Evolutionary conservation across 2,329 filamentous ascomycete species (phyloP), one percentile per base, ranked within the genome.

Genomic region (Pseudogymnoascus verrucosus): DNA sequence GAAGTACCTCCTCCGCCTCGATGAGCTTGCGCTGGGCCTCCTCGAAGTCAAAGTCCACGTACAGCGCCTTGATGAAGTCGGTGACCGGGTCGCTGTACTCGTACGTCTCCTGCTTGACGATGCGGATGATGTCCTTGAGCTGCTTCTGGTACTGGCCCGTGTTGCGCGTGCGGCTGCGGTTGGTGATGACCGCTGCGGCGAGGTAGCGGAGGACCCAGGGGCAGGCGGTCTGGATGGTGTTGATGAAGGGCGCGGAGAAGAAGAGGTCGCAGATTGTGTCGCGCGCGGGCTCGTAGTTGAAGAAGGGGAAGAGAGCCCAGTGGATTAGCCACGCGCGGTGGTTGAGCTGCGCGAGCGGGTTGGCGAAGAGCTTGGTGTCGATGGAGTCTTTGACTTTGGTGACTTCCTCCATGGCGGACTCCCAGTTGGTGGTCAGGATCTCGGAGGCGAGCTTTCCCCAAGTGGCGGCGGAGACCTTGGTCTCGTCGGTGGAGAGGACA

Each of bases 391-490:
- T 90, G 67, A 96, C 89, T 78, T 95, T 96, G 73, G 89, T 86
- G 60, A 96, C 82, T 79, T 96, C 92, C 78, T 96, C 91, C 78
- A 96, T 88, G 59, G 91, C 93, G 47, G 86, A 87, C 73, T 98
- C 95, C 95, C 95, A 99, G 82, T 93, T 96, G 69, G 90, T 90
- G 69, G 88, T 91, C 68, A 99, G 84, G 74, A 99, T 98, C 78
- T 99, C 95, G 69, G 89, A 96, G 61, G 93, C 95, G 66, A 99
- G 85, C 81, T 97, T 97, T 77, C 95, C 95, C 95, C 95, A 99
- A 66, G 93, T 98, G 65, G 95, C 95, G 63, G 90, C 90, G 64
- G 91, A 86, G 69, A 97, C 93, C 81, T 96, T 96, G 83, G 98
- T 95, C 80, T 96, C 96, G 78, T 99, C 95, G 71, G 93, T 99